phyloP scores from a whole-genome alignment of 441 rosid species.

The Breynia disticha region DNA sequence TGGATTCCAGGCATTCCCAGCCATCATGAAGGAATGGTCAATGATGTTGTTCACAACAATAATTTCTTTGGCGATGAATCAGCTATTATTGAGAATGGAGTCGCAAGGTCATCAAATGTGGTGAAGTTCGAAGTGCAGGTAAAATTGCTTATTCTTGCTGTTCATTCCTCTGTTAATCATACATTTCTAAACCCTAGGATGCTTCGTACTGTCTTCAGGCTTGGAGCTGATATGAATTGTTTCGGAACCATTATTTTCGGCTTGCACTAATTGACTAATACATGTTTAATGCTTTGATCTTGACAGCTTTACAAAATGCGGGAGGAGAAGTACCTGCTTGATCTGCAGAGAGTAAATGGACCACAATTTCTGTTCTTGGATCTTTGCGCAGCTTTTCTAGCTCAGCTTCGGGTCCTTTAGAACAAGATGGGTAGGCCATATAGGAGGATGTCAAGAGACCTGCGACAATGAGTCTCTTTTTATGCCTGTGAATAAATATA shows the following conservation, averaged over 20 bases:
- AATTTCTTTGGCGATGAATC: slow-evolving; percentile 66
- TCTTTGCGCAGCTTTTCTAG: slow-evolving; percentile 86
- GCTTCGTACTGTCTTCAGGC: no score
- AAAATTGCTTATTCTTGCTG: slow-evolving; percentile 7
- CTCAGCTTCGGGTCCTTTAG: slow-evolving; percentile 84
- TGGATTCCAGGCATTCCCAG: slow-evolving; percentile 66
- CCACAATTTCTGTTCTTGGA: no score
- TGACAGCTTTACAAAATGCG: slow-evolving; percentile 41
- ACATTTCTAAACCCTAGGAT: neutral
- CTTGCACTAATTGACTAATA: no score
- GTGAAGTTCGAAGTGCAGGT: slow-evolving; percentile 97
- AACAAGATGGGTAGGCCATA: no score
- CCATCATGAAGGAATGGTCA: slow-evolving; percentile 51
- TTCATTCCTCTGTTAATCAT: neutral
- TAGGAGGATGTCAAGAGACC: slow-evolving; percentile 16
- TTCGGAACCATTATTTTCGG: no score
- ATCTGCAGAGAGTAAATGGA: no score
- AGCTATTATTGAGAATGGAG: slow-evolving; percentile 57
- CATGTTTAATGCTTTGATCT: neutral
- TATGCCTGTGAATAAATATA: no score
- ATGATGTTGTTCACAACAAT: slow-evolving; percentile 38
- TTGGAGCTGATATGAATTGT: no score
- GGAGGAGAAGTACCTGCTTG: slow-evolving; percentile 19
- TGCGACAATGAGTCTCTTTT: neutral
- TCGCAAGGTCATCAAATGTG: slow-evolving; percentile 41